Base-by-base conservation (phyloP, 2,329 filamentous ascomycete genomes). In the Cytospora piceae region DNA sequence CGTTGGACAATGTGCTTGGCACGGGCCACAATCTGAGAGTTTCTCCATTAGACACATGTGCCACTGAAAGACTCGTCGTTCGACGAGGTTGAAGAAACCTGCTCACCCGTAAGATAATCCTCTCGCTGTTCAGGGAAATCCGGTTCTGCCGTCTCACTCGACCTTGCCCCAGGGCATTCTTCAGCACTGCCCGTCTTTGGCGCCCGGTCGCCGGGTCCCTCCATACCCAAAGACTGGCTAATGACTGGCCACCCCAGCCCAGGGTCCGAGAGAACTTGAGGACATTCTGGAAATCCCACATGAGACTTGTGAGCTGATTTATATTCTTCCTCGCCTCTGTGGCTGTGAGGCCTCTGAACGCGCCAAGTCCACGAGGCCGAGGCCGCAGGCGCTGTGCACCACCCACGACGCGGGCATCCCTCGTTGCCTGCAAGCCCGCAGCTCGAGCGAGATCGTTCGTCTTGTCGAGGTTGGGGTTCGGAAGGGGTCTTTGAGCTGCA, bases 1-100 rank as follows among this genome's bases (percentile, higher is more conserved):
- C 59, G 51, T 39, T 61, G 59, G 17, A 61, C 9, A 12, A 61
- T 55, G 14, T 61, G 59, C 7, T 37, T 34, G 17, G 59, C 59
- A 24, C 59, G 59, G 24, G 59, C 59, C 42, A 61, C 11, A 5
- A 24, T 9, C 59, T 61, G 46, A 42, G 15, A 42, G 9, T 2
- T 14, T 11, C 5, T n/a, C 4, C 24, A 11, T 20, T 11, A 24
- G 15, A 14, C 39, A 20, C 4, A 3, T 29, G 27, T 29, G 3
- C 27, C 27, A 29, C 39, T 42, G 15, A 14, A 7, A 2, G 17
- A 15, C 39, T 7, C 39, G 17, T 20, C 4, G 17, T 14, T 20
- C 39, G 17, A 29, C 5, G 5, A 20, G 3, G 3, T 20, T 20
- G 15, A 14, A 17, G 15, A 1, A 15, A 42, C 2, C 4, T 42